A percentile compares a stretch with the other conserved stretches of the same genome.
These are phyloP conservation scores for Alternaria conjuncta DNA, from an alignment of 2,329 filamentous ascomycete species.

Conservation along the genomic window DNA sequence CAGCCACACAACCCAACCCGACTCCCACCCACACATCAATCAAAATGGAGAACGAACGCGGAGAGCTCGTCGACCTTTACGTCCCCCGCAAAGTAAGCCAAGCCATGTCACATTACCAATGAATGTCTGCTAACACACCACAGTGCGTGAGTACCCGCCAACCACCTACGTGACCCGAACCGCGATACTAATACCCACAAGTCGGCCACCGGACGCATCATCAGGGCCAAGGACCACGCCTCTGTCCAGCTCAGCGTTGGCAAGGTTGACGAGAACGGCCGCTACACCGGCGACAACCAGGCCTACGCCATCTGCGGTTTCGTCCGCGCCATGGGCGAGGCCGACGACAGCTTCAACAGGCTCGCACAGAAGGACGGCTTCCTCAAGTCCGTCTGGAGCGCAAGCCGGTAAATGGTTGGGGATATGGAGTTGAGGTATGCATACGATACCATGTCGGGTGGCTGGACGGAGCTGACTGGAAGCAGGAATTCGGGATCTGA, in stretches of 20 bases:
- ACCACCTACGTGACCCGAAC: conserved; percentile 2
- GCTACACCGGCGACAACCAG: conserved; percentile 96
- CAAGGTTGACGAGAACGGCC: conserved; percentile 99
- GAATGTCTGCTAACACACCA: neutral
- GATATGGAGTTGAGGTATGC: conserved; percentile 43
- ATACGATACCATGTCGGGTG: neutral
- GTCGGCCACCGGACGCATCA: conserved; percentile 77
- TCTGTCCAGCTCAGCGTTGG: conserved; percentile 96
- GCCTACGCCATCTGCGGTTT: conserved; percentile 97
- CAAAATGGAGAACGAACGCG: conserved; percentile 99
- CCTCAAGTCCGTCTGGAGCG: conserved; percentile 96
- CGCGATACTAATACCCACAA: conserved; percentile 32
- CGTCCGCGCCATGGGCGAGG: conserved; percentile 97
- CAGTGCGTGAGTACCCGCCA: conserved; percentile 49
- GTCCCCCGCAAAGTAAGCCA: conserved; percentile 35
- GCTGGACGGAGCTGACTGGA: conserved; percentile 18
- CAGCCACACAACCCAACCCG: conserved; percentile 33
- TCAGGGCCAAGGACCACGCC: conserved; percentile 99
- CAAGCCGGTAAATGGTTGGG: conserved; percentile 58
- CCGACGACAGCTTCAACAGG: conserved; percentile 94
- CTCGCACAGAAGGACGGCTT: conserved; percentile 95
- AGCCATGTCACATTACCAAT: neutral
- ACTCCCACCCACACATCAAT: conserved; percentile 35
- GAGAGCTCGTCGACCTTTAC: conserved; percentile 90
- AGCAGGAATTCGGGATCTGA: conserved; percentile 40